Evolutionary conservation across 2,329 filamentous ascomycete genomes (phyloP), one percentile per base, ranked within the genome.

Genomic region (Penicillium sp.): DNA sequence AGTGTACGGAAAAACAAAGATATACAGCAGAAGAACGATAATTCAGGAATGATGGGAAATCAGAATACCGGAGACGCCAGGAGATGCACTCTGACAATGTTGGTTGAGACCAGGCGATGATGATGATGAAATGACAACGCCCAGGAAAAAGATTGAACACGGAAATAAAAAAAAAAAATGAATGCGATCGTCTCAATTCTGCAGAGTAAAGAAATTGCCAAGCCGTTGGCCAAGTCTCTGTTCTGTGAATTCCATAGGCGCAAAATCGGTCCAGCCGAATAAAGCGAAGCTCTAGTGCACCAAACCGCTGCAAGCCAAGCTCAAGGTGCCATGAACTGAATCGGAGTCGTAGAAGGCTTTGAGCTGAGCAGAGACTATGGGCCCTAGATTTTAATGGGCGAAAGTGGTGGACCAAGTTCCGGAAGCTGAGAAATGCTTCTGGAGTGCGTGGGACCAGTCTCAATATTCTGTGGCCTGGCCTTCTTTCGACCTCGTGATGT

Each of bases 321-420:
- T 50, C 33, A 47, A 21, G 35, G 11, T 42, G 19, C 39, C 19
- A 42, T 1, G 11, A 21, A 42, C 19, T 42, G 39, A 22, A 22
- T 13, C 3, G 11, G 11, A 5, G 7, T 42, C 27, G 11, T 45
- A 13, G n/a, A 33, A 44, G 27, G 26, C 22, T 14, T 9, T 27
- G 22, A 10, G 14, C 6, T 19, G 39, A 45, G 21, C 29, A 13
- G 9, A 29, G 21, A 11, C 6, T 21, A 21, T 19, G 4, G 4
- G 13, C 16, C 33, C 70, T 62, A 79, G 48, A 81, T 79, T 59
- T 76, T 72, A 52, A 81, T 80, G 10, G 79, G 79, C 16, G 78
- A 80, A 47, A 81, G 68, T 4, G 77, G 78, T 22, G 77, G 78
- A 0, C 76, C 77, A 43, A 81, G 68, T 64, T 81, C 79, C 6